Evolutionary conservation across 2,329 filamentous ascomycete species (phyloP).

Genomic region (Sordariomycetes sp.): DNA sequence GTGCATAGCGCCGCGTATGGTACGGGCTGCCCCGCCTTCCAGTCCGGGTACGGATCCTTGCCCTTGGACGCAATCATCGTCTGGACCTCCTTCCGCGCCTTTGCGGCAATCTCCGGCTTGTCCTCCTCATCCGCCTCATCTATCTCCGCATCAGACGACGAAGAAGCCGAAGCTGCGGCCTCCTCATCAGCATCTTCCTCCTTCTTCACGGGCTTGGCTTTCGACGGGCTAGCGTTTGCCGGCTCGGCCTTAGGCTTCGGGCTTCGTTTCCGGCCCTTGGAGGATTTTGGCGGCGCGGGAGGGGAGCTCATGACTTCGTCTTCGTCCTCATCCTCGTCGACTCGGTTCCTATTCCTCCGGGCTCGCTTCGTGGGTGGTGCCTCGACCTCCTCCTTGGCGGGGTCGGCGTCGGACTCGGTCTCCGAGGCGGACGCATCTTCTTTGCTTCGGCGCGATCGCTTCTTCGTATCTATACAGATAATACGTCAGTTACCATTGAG

Average conservation of each 20-base stretch:
- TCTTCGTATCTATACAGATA: constrained; percentile 1
- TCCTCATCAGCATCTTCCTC: constrained; percentile 23
- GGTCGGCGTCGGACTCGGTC: constrained; percentile 14
- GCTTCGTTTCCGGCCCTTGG: constrained; percentile 7
- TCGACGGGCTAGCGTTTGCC: constrained; percentile 5
- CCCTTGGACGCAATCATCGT: constrained; percentile 38
- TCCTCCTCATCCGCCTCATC: constrained; percentile 27
- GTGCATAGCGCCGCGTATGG: constrained; percentile 90
- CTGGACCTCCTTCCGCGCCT: constrained; percentile 71
- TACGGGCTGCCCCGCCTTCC: constrained; percentile 77
- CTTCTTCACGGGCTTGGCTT: constrained; percentile 18
- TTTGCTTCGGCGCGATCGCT: constrained; percentile 8
- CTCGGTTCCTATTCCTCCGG: constrained; percentile 29
- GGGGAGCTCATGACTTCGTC: constrained; percentile 20
- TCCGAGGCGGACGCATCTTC: constrained; percentile 15
- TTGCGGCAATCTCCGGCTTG: constrained; percentile 59
- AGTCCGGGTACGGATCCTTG: constrained; percentile 85
- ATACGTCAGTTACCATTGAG: constrained; percentile 5
- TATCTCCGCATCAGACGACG: constrained; percentile 33
- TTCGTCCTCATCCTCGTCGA: constrained; percentile 42
- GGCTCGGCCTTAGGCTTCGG: constrained; percentile 11
- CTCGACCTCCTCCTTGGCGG: constrained; percentile 39
- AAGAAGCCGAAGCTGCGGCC: constrained; percentile 25
- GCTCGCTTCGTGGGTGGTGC: constrained; percentile 47
- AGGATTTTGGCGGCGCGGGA: constrained; percentile 2